Base-by-base conservation (phyloP, 2,329 filamentous ascomycete species). In the Penicillium sp. region DNA sequence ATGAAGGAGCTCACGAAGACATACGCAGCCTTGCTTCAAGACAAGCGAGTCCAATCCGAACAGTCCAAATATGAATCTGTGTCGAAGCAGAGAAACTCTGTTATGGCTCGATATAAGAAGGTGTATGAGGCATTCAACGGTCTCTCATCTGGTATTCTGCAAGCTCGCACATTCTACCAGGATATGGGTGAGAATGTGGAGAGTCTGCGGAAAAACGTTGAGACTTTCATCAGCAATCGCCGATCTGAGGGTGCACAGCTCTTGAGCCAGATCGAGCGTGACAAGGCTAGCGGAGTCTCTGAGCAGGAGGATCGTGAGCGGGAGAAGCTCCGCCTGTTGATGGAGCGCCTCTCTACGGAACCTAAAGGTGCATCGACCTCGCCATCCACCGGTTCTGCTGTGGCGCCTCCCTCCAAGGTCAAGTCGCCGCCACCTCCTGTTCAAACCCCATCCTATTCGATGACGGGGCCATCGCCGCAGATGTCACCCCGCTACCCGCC, bases 171-270 rank as follows among this genome's bases (percentile, higher is more conserved):
- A 58, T 99, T 97, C 86, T 99, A 99, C 75, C 86, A 86, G 3
- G 95, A 98, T 75, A 99, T 98, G 93, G 91, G 90, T 70, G 93
- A 97, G 66, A 97, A 93, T 0, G 92, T 96, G 0, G 91, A 94
- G 68, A 97, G 91, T 73, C 82, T 97, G 44, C 88, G 93, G 71
- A 95, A 97, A 84, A 99, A 99, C 71, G 95, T 99, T 1, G 94
- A 98, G 68, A 91, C 91, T 0, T 99, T 99, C 78, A 93, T 99
- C 67, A 96, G 93, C 81, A 99, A 99, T 76, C 87, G 95, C 56
- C 84, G 93, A 63, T 90, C 91, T 0, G 95, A 99, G 80, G 95
- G 95, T 4, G 92, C 92, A 0, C 92, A 97, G 75, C 85, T 99
- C 5, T 85, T 99, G 38, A 88, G 87, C 68, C 90, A 93, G 69